Evolutionary conservation across 768 basidiomycete species (phyloP).

Genomic region (Mrakia frigida): DNA sequence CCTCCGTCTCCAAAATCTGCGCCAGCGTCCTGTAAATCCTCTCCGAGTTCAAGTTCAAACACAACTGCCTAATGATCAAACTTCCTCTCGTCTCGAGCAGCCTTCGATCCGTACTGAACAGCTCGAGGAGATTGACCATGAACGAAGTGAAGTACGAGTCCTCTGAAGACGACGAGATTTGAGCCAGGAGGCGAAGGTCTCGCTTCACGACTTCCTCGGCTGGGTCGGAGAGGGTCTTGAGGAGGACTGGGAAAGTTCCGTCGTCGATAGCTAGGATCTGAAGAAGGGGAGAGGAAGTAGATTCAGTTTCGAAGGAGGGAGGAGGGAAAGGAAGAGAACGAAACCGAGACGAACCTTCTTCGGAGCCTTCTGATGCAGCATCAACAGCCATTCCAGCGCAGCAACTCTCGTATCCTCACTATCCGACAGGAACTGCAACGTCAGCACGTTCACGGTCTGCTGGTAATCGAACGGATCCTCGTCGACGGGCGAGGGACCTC

Average conservation of each 20-base stretch:
- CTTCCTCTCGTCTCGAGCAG: constrained; percentile 87
- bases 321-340: not conserved
- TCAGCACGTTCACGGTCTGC: constrained; percentile 83
- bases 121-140: constrained; percentile 87
- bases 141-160: constrained; percentile 93
- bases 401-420: constrained; percentile 94
- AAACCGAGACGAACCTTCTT: constrained; percentile 59
- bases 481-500: constrained; percentile 45
- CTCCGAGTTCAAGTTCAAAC: constrained; percentile 89
- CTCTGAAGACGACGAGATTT: constrained; percentile 83
- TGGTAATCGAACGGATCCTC: constrained; percentile 83
- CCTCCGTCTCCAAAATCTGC: constrained; percentile 96
- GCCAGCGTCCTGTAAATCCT: constrained; percentile 92
- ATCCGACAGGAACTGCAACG: constrained; percentile 89
- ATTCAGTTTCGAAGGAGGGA: not conserved
- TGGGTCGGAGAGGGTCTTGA: constrained; percentile 92
- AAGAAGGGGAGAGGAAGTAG: not conserved
- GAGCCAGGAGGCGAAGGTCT: constrained; percentile 89
- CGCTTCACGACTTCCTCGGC: constrained; percentile 98
- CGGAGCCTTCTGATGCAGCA: constrained; percentile 97
- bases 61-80: constrained; percentile 90
- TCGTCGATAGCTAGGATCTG: constrained; percentile 95
- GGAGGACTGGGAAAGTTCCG: constrained; percentile 87
- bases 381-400: constrained; percentile 93
- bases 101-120: constrained; percentile 90